phyloP scores from a whole-genome alignment of 1,139 yeast species.

The Protomyces macrosporus region DNA sequence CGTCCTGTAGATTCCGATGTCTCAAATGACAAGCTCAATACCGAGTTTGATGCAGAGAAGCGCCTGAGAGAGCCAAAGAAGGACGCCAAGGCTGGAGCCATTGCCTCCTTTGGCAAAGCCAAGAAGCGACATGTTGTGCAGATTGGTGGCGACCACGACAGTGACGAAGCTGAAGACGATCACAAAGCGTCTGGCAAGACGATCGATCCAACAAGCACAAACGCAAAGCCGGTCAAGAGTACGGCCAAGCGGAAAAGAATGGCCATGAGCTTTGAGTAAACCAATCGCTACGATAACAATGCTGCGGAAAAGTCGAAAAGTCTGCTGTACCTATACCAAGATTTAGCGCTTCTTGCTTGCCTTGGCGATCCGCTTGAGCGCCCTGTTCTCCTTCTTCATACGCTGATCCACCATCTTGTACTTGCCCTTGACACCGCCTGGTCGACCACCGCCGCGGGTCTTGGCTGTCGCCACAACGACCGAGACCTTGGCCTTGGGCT shows the following conservation, averaged over 20 bases:
- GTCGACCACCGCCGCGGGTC: conserved; percentile 90
- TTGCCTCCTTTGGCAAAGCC: not conserved
- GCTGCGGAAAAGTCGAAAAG: too few relatives aligned
- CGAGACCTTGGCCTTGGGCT: conserved; percentile 73
- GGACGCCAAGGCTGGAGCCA: not conserved
- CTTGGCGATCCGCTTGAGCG: conserved; percentile 82
- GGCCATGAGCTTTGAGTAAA: not conserved
- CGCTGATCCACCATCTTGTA: conserved; percentile 99
- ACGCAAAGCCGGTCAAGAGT: too few relatives aligned
- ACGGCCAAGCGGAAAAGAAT: not conserved
- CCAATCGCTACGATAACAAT: not conserved
- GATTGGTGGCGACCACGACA: not conserved
- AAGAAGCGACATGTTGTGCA: not conserved
- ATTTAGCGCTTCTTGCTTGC: conserved; percentile 47
- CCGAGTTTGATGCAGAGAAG: not conserved
- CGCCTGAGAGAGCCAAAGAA: not conserved
- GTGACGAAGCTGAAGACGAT: not conserved
- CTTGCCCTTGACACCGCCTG: conserved; percentile 93
- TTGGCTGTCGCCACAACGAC: conserved; percentile 85
- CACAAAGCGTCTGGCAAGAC: too few relatives aligned
- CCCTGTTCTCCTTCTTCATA: conserved; percentile 94
- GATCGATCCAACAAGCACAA: too few relatives aligned
- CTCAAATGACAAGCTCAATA: not conserved
- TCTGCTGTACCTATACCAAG: too few relatives aligned
- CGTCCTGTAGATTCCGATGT: not conserved